Percentiles rank a stretch among this genome's conserved stretches.
phyloP scores from a whole-genome alignment of 169 alveolate species.

The Eimeria maxima region DNA sequence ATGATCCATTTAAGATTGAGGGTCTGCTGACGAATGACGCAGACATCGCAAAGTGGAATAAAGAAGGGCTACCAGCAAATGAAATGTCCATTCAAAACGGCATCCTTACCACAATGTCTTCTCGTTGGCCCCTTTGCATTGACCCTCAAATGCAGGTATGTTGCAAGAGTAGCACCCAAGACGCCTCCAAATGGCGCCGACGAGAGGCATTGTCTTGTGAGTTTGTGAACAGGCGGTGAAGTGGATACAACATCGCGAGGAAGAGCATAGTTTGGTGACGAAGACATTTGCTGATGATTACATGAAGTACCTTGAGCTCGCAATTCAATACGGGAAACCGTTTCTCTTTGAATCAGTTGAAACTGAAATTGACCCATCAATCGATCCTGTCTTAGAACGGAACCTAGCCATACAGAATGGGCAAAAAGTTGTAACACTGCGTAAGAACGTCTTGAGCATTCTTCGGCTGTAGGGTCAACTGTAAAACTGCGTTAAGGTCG shows the following conservation, averaged over 20 bases:
- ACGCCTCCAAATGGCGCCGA: neutral
- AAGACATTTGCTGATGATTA: constrained; percentile 94
- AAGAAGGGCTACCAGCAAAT: constrained; percentile 96
- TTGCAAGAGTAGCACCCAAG: neutral
- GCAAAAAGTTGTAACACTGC: constrained; percentile 88
- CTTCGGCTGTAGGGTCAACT: neutral
- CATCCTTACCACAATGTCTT: constrained; percentile 94
- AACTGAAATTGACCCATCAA: constrained; percentile 96
- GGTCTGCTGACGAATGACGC: constrained; percentile 94
- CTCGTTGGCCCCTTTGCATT: constrained; percentile 96
- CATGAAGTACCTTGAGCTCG: constrained; percentile 94
- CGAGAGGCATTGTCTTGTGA: neutral
- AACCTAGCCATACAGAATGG: constrained; percentile 92
- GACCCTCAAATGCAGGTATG: constrained; percentile 95
- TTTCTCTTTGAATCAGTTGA: constrained; percentile 95
- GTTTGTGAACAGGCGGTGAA: constrained; percentile 88
- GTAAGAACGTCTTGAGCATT: constrained; percentile 7
- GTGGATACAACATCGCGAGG: constrained; percentile 94
- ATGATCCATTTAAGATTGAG: constrained; percentile 92
- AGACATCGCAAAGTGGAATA: constrained; percentile 95
- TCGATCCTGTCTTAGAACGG: constrained; percentile 96
- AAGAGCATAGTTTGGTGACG: constrained; percentile 90
- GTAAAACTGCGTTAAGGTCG: neutral
- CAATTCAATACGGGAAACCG: constrained; percentile 94
- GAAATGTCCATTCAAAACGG: constrained; percentile 96